A percentile compares a stretch with the other conserved stretches of the same genome.
Evolutionary conservation across 805 yeast genomes (phyloP).

Genomic region (Tetrapisispora nanseiensis): DNA sequence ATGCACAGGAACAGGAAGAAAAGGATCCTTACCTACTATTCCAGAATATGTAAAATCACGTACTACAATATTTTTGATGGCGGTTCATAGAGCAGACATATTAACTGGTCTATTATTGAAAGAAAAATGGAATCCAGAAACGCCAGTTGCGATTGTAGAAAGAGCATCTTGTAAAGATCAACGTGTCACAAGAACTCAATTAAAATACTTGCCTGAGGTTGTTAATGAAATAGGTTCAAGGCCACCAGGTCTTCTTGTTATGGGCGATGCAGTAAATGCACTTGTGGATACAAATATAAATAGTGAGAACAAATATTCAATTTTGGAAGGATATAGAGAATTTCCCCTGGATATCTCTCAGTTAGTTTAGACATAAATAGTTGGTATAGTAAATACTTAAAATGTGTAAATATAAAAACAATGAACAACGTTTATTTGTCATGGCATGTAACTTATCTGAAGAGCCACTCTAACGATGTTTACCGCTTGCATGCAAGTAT

Average conservation of each 20-base stretch:
- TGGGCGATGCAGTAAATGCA: conserved; percentile 69
- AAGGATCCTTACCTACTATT: conserved; percentile 67
- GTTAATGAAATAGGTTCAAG: conserved; percentile 70
- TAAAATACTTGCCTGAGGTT: conserved; percentile 59
- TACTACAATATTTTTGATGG: conserved; percentile 85
- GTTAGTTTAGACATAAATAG: no score
- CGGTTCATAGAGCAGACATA: conserved; percentile 57
- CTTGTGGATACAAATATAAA: conserved; percentile 21
- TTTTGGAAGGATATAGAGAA: conserved; percentile 31
- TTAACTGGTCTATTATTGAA: conserved; percentile 44
- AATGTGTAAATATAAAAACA: no score
- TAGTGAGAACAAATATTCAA: conserved; percentile 14
- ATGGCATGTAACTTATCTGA: no score
- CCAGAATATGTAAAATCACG: conserved; percentile 66
- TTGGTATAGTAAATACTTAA: background rate
- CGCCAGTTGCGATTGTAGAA: conserved; percentile 82
- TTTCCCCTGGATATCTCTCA: no score
- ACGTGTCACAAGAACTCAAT: conserved; percentile 64
- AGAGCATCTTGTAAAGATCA: conserved; percentile 93
- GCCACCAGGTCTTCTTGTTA: conserved; percentile 84
- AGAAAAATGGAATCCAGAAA: conserved; percentile 53
- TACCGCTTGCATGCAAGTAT: no score
- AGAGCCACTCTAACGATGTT: no score
- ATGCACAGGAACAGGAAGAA: conserved; percentile 90
- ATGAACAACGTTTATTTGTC: no score